These are phyloP conservation scores for Zasmidium angulare DNA, from an alignment of 2,329 filamentous ascomycete genomes.

Conservation along the genomic window DNA sequence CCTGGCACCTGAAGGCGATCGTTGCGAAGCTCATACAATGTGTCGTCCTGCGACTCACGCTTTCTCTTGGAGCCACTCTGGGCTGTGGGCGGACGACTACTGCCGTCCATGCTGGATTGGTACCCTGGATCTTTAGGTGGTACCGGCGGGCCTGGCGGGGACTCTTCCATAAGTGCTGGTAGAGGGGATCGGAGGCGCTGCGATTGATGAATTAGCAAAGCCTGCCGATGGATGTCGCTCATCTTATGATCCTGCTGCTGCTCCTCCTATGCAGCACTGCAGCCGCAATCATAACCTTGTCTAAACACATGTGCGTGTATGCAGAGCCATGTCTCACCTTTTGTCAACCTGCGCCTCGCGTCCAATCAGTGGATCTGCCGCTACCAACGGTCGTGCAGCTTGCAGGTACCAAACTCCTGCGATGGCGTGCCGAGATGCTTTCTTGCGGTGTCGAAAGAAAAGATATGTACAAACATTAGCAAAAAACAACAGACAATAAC, in stretches of 20 bases:
- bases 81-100: conserved; percentile 14
- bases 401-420: not conserved
- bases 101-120: conserved; percentile 21
- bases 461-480: not conserved
- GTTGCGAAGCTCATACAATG: conserved; percentile 19
- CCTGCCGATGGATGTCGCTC: conserved; percentile 7
- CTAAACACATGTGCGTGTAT: not conserved
- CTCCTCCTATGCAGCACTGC: not conserved
- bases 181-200: conserved; percentile 7
- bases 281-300: not conserved
- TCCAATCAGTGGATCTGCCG: not conserved
- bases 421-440: not conserved
- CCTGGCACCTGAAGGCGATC: conserved; percentile 21
- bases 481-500: not conserved
- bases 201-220: conserved; percentile 3
- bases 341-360: not conserved
- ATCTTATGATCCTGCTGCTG: conserved; percentile 2
- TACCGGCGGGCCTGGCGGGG: conserved; percentile 27
- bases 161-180: conserved; percentile 12
- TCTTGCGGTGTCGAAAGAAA: not conserved
- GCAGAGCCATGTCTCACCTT: not conserved
- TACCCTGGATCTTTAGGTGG: conserved; percentile 32
- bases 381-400: not conserved
- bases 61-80: conserved; percentile 34
- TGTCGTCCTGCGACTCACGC: conserved; percentile 25